Evolutionary conservation across 1,284 basidiomycete species (phyloP).

Genomic region (Gymnopus androsaceus): DNA sequence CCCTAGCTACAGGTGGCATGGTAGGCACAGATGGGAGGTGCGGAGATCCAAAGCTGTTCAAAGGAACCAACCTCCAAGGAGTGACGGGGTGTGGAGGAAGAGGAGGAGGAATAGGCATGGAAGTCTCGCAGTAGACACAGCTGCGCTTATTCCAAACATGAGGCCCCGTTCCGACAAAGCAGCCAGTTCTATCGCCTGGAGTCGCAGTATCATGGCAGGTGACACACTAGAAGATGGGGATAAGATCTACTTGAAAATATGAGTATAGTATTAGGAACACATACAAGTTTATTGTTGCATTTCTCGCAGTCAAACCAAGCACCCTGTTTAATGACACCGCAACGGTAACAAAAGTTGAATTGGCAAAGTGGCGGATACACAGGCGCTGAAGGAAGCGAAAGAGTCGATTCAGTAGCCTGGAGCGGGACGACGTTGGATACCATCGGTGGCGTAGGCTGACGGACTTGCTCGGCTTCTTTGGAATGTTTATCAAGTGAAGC

Average conservation of each 20-base stretch:
- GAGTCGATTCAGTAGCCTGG: background rate
- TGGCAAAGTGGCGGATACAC: conserved; percentile 24
- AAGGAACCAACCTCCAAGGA: background rate
- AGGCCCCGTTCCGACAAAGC: conserved; percentile 29
- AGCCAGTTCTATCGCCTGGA: conserved; percentile 29
- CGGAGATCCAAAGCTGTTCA: conserved; percentile 16
- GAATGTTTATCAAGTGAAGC: conserved; percentile 1
- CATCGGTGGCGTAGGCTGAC: background rate
- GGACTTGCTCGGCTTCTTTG: background rate
- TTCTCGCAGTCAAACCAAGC: conserved; percentile 45
- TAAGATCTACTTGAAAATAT: background rate
- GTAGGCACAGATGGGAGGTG: conserved; percentile 13
- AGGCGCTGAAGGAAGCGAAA: conserved; percentile 15
- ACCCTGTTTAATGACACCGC: conserved; percentile 36
- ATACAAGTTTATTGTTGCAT: conserved; percentile 38
- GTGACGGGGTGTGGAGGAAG: background rate
- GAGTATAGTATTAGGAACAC: conserved; percentile 13
- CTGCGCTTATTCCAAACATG: conserved; percentile 32
- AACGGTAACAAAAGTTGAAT: conserved; percentile 41
- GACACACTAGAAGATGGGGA: conserved; percentile 29
- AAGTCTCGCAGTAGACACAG: conserved; percentile 21
- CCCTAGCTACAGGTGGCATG: conserved; percentile 10
- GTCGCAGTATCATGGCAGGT: conserved; percentile 28
- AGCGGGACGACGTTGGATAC: background rate
- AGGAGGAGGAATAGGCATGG: conserved; percentile 1